These are phyloP conservation scores for Wallemia ichthyophaga DNA, from an alignment of 1,284 basidiomycete genomes.

Conservation along the genomic window DNA sequence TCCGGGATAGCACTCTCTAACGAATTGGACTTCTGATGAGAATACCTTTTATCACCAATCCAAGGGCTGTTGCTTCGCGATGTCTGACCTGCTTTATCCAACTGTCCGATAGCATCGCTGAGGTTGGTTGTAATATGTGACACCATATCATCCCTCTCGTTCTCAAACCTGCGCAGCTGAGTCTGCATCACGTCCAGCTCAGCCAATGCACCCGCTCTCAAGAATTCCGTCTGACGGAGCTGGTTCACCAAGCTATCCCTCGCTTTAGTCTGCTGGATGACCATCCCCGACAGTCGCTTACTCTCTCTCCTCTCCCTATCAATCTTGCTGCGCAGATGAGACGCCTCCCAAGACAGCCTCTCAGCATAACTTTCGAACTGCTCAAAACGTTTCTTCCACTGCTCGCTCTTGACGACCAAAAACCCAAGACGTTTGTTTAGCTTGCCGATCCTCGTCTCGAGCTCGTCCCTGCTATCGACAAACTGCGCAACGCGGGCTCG, in stretches of 20 bases:
- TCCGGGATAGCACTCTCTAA: neutral
- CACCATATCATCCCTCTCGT: neutral
- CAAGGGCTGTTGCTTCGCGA: neutral
- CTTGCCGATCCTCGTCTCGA: constrained; percentile 33
- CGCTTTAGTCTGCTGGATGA: constrained; percentile 1
- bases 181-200: neutral
- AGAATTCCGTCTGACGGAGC: neutral
- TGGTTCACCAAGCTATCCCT: neutral
- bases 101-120: neutral
- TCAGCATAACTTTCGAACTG: constrained; percentile 14
- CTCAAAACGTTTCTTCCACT: constrained; percentile 13
- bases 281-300: constrained; percentile 7
- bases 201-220: neutral
- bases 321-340: constrained; percentile 10
- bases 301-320: constrained; percentile 13
- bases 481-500: constrained; percentile 66
- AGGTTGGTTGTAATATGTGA: neutral
- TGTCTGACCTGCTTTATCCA: neutral
- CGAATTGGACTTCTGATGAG: neutral
- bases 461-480: constrained; percentile 66
- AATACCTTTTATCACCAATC: neutral
- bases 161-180: neutral
- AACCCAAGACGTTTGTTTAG: constrained; percentile 9
- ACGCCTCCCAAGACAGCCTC: constrained; percentile 11
- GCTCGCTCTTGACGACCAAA: constrained; percentile 12